Evolutionary conservation across 768 basidiomycete genomes (phyloP).

Genomic region (Amanita rubescens): DNA sequence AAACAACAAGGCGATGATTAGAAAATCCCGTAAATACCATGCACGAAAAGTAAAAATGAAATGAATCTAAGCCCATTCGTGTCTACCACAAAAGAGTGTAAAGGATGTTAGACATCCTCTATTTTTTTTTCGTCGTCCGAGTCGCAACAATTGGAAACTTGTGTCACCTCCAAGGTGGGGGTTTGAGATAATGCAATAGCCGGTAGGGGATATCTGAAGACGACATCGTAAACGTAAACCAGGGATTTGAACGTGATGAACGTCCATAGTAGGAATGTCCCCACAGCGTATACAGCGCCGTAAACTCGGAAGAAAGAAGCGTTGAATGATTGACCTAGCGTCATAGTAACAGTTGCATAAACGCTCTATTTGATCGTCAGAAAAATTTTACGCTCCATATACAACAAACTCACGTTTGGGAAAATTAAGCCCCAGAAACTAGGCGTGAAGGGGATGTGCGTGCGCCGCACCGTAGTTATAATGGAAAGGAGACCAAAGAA

Average conservation of each 20-base stretch:
- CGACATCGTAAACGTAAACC: slow-evolving; percentile 7
- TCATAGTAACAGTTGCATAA: slow-evolving; percentile 56
- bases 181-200: background rate
- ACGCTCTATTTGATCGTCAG: slow-evolving; percentile 36
- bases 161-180: background rate
- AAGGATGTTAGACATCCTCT: background rate
- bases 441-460: slow-evolving; percentile 44
- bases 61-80: background rate
- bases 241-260: slow-evolving; percentile 38
- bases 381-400: background rate
- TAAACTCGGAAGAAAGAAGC: slow-evolving; percentile 48
- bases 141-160: background rate
- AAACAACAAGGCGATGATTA: background rate
- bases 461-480: slow-evolving; percentile 30
- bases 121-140: background rate
- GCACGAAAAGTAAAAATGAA: background rate
- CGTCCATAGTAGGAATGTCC: slow-evolving; percentile 46
- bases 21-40: background rate
- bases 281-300: slow-evolving; percentile 47
- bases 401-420: slow-evolving; percentile 40
- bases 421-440: slow-evolving; percentile 67
- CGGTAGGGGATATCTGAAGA: background rate
- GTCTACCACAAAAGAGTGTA: background rate
- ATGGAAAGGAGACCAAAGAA: slow-evolving; percentile 48
- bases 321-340: slow-evolving; percentile 42